Evolutionary conservation across 306 rosid species (phyloP), one percentile per base, ranked within the genome.

Genomic region (Ziziphus jujuba): DNA sequence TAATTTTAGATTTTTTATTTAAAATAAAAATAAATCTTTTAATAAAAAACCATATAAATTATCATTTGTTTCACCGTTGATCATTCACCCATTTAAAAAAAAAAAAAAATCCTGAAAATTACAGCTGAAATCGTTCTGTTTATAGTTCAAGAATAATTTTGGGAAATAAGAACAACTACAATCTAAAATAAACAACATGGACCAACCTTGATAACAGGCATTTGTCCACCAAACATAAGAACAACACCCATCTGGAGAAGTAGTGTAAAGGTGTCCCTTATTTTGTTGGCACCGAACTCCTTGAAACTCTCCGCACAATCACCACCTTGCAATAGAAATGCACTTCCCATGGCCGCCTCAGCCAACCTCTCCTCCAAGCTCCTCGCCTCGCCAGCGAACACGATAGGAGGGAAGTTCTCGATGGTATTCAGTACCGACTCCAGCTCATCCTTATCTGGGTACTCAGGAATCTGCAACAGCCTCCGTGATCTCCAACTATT

Each of bases 221-320:
- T 36, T 72, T 85, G 95, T 8, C 95, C 88, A 47, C 95, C 95
- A 43, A 87, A 87, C 95, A 85, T 87, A 44, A 87, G 95, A 65
- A 87, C 95, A 52, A 79, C 90, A 31, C 93, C 75, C 93, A 87
- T 87, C 83, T 87, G 93, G 8, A 87, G 88, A 38, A 87, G 73
- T 24, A 87, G 65, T 69, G 90, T 80, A 61, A 84, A 87, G 3
- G 93, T 84, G 33, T 87, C 95, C 80, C 95, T 79, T 5, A 88
- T 88, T 56, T 88, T 68, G 25, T 88, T 88, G 6, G 81, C 95
- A 21, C 88, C 83, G 57, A 88, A 88, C 85, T 88, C 95, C 81
- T 88, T 88, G 77, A 88, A 85, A 66, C 92, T 87, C 87, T 87
- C 92, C 0, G 92, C 92, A 14, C 92, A 87, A 57, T 87, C 93